Percentiles rank a stretch among this genome's conserved stretches.
Evolutionary conservation across 1,284 basidiomycete genomes (phyloP).

Genomic region (Lentinula novae-zelandiae): DNA sequence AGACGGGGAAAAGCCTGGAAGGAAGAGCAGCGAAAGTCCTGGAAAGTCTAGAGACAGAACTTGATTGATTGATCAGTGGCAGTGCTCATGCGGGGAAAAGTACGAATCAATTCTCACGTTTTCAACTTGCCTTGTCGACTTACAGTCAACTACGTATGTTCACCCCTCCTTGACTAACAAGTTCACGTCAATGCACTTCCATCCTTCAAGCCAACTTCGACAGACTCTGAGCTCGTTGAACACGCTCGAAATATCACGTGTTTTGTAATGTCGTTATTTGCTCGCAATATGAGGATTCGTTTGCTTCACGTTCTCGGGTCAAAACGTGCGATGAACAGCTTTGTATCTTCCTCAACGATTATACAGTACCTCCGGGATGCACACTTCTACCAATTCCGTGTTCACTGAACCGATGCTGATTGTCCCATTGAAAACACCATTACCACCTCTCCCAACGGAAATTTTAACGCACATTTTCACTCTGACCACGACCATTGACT

Average conservation of each 20-base stretch:
- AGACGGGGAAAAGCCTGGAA: too few species aligned
- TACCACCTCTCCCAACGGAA: neutral
- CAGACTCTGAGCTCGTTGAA: neutral
- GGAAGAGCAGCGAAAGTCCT: too few species aligned
- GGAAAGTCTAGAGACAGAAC: too few species aligned
- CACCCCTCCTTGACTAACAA: too few species aligned
- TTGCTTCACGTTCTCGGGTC: neutral
- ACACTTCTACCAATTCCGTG: neutral
- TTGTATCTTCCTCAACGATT: neutral
- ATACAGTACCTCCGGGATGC: neutral
- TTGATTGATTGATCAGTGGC: neutral
- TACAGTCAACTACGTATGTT: neutral
- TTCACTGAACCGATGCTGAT: neutral
- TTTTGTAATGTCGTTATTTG: conserved; percentile 2
- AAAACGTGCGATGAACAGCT: neutral
- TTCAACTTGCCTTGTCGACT: neutral
- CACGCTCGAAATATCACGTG: neutral
- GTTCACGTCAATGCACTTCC: too few species aligned
- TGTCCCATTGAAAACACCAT: neutral
- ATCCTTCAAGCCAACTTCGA: too few species aligned
- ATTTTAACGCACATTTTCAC: conserved; percentile 1
- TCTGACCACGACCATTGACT: neutral
- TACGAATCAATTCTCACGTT: neutral
- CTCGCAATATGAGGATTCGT: conserved; percentile 2
- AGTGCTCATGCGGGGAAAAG: neutral